Percentiles rank a stretch among this genome's conserved stretches.
phyloP scores from a whole-genome alignment of 441 rosid species.

The Viola pubescens region DNA sequence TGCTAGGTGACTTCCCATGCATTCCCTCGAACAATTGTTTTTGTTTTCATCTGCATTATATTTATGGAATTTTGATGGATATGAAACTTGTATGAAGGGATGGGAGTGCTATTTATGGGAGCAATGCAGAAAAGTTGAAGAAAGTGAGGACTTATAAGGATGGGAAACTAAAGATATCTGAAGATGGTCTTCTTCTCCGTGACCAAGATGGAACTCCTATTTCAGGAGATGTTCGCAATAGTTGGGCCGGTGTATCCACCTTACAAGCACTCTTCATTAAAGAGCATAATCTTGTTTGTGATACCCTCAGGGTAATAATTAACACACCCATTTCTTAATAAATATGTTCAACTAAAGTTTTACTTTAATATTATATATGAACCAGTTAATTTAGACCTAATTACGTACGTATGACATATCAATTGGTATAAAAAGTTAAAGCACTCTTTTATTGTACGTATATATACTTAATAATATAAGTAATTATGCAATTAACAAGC shows the following conservation, averaged over 20 bases:
- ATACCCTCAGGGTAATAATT: slow-evolving; percentile 40
- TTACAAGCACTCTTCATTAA: slow-evolving; percentile 54
- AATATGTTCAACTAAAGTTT: too few relatives aligned
- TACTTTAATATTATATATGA: too few relatives aligned
- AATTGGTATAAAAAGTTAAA: too few relatives aligned
- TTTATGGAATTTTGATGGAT: too few relatives aligned
- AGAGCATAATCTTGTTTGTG: slow-evolving; percentile 65
- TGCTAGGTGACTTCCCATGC: too few relatives aligned
- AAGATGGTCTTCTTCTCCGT: slow-evolving; percentile 44
- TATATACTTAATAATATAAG: not conserved
- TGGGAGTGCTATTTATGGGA: slow-evolving; percentile 59
- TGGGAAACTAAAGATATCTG: slow-evolving; percentile 58
- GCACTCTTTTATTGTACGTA: too few relatives aligned
- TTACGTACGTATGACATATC: too few relatives aligned
- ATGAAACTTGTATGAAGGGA: slow-evolving; percentile 36
- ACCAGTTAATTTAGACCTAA: too few relatives aligned
- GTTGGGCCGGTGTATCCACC: slow-evolving; percentile 64
- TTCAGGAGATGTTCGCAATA: slow-evolving; percentile 60
- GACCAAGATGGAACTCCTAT: slow-evolving; percentile 39
- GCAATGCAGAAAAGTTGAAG: slow-evolving; percentile 28
- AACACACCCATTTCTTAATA: not conserved
- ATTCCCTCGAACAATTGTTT: too few relatives aligned
- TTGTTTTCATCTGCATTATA: too few relatives aligned
- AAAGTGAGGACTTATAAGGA: slow-evolving; percentile 54
- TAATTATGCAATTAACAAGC: not conserved